A percentile compares a stretch with the other conserved stretches of the same genome.
These are phyloP conservation scores for Saccharomyces hybrid DNA, from an alignment of 1,139 yeast species.

Conservation along the genomic window DNA sequence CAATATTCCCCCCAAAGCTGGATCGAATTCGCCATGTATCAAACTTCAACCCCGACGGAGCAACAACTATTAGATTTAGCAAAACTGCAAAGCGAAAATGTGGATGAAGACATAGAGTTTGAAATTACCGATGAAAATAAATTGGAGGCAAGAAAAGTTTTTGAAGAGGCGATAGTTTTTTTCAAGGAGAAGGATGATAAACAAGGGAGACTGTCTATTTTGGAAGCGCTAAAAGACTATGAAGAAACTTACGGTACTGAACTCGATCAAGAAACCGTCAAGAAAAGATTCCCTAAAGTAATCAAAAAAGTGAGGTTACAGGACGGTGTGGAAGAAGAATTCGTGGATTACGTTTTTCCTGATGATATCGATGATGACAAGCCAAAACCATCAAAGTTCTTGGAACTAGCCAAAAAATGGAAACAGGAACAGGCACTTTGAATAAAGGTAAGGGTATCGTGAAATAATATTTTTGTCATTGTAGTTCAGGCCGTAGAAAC, in stretches of 20 bases:
- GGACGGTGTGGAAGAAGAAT: slow-evolving; percentile 49
- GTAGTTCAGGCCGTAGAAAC: not conserved
- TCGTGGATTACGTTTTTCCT: slow-evolving; percentile 61
- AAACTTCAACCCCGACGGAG: slow-evolving; percentile 55
- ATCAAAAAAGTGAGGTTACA: slow-evolving; percentile 43
- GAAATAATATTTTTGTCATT: not conserved
- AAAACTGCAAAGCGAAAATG: slow-evolving; percentile 33
- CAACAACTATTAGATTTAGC: slow-evolving; percentile 39
- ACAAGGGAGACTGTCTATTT: slow-evolving; percentile 45
- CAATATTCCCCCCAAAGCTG: slow-evolving; percentile 42
- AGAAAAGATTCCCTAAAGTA: slow-evolving; percentile 46
- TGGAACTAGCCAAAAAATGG: slow-evolving; percentile 64
- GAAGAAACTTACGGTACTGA: slow-evolving; percentile 57
- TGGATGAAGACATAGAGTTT: slow-evolving; percentile 50
- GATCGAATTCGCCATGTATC: slow-evolving; percentile 67
- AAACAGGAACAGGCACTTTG: slow-evolving; percentile 16
- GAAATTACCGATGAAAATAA: slow-evolving; percentile 47
- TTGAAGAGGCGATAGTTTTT: slow-evolving; percentile 45
- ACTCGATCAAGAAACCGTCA: slow-evolving; percentile 35
- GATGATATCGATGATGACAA: slow-evolving; percentile 37
- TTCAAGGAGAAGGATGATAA: slow-evolving; percentile 37
- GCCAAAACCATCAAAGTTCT: slow-evolving; percentile 40
- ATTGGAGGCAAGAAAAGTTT: slow-evolving; percentile 46
- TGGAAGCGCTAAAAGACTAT: slow-evolving; percentile 60
- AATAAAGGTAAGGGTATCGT: not conserved